phyloP scores from a whole-genome alignment of 1,284 basidiomycete species.

The Sporisorium exsertum region DNA sequence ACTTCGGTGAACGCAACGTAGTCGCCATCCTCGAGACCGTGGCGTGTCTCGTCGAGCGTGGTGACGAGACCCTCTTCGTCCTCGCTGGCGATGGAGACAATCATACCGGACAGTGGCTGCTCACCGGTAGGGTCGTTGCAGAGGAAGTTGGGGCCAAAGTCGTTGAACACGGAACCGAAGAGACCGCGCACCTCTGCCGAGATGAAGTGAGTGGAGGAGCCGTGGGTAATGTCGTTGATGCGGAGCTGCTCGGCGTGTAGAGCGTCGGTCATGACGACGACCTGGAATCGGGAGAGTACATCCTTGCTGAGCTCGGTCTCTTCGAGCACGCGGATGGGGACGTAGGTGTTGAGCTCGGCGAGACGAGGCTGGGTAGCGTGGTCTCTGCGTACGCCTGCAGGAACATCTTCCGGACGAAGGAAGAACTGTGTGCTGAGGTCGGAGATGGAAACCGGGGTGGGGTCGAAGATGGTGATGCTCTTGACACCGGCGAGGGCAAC shows the following conservation, averaged over 20 bases:
- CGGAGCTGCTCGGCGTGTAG: conserved; percentile 86
- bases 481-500: conserved; percentile 96
- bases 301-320: conserved; percentile 54
- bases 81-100: conserved; percentile 76
- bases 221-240: conserved; percentile 82
- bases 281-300: conserved; percentile 60
- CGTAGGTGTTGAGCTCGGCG: conserved; percentile 95
- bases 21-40: conserved; percentile 97
- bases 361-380: conserved; percentile 87
- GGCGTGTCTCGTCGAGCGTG: conserved; percentile 94
- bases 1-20: conserved; percentile 98
- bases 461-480: conserved; percentile 95
- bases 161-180: conserved; percentile 95
- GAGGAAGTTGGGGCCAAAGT: conserved; percentile 93
- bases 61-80: conserved; percentile 89
- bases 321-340: conserved; percentile 81
- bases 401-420: conserved; percentile 86
- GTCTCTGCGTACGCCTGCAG: conserved; percentile 77
- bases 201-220: conserved; percentile 84
- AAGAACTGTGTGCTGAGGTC: conserved; percentile 98
- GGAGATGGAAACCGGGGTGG: conserved; percentile 83
- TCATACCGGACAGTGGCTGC: conserved; percentile 92
- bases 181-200: conserved; percentile 91
- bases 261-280: conserved; percentile 89
- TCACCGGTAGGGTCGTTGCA: conserved; percentile 97